These are phyloP conservation scores for Penicillium riverlandense DNA, from an alignment of 495 filamentous ascomycete genomes.

Conservation along the genomic window DNA sequence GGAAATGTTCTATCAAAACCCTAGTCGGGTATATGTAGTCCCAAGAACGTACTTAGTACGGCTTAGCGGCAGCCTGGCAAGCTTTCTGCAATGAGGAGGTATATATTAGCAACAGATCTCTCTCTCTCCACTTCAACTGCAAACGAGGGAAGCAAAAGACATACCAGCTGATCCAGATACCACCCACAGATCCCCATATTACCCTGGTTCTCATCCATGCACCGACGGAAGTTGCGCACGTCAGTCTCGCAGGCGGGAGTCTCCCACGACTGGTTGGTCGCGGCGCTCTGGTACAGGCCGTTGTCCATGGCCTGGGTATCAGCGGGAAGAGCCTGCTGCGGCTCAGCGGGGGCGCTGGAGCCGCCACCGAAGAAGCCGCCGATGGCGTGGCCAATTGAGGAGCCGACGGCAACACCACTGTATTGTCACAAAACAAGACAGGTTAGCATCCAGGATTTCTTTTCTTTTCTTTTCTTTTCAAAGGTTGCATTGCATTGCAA, in stretches of 20 bases:
- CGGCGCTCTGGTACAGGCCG: conserved; percentile 47
- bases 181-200: conserved; percentile 94
- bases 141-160: conserved; percentile 8
- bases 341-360: conserved; percentile 49
- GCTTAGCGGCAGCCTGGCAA: conserved; percentile 82
- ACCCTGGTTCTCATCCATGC: conserved; percentile 89
- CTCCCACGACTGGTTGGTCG: conserved; percentile 39
- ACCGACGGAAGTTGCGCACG: conserved; percentile 80
- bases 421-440: conserved; percentile 1
- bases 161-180: conserved; percentile 91
- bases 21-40: too few relatives aligned
- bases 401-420: conserved; percentile 93
- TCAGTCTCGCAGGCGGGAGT: conserved; percentile 64
- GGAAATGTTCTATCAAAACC: conserved; percentile 3
- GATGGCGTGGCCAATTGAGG: conserved; percentile 89
- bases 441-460: conserved; percentile 2
- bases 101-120: conserved; percentile 14
- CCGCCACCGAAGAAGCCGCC: conserved; percentile 75
- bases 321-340: conserved; percentile 35
- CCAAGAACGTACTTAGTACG: conserved; percentile 53
- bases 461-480: neutral
- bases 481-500: too few relatives aligned
- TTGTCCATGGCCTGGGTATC: conserved; percentile 40
- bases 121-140: too few relatives aligned
- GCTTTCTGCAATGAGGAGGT: conserved; percentile 55